Conservation (phyloP, 768 basidiomycete genomes). For the Serendipita indica region DNA sequence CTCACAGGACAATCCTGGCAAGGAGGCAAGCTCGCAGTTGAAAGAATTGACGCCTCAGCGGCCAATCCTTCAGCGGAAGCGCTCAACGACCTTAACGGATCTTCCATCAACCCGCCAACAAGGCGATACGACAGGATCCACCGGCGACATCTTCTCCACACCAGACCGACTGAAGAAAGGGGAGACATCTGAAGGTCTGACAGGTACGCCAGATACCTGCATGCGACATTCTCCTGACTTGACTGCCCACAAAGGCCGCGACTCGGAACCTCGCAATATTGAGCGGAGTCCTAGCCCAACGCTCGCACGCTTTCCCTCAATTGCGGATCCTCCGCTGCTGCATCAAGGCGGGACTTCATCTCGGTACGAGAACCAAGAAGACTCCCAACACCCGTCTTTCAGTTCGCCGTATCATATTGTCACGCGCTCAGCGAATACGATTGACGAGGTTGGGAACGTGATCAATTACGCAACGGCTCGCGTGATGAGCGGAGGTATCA, state of each 20-base stretch:
- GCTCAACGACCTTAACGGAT: background rate
- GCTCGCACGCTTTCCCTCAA: background rate
- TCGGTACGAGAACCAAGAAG: background rate
- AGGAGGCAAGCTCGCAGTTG: background rate
- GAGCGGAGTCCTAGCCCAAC: background rate
- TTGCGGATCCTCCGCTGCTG: background rate
- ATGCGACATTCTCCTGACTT: too few relatives aligned
- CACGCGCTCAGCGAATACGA: background rate
- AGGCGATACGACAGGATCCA: background rate
- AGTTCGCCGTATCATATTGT: background rate
- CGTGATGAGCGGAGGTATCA: constrained; percentile 5
- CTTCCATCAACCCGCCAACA: background rate
- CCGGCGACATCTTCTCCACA: background rate
- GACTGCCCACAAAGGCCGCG: background rate
- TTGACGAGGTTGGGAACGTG: background rate
- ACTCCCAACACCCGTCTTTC: background rate
- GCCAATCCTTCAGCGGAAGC: constrained; percentile 4
- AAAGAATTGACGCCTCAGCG: background rate
- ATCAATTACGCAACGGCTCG: constrained; percentile 7
- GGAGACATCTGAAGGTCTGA: too few relatives aligned
- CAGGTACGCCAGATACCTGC: too few relatives aligned
- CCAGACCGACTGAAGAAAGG: background rate
- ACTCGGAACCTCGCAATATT: background rate
- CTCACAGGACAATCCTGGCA: background rate
- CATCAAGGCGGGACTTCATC: background rate